phyloP scores from a whole-genome alignment of 495 filamentous ascomycete genomes.

The Cercophora samala region DNA sequence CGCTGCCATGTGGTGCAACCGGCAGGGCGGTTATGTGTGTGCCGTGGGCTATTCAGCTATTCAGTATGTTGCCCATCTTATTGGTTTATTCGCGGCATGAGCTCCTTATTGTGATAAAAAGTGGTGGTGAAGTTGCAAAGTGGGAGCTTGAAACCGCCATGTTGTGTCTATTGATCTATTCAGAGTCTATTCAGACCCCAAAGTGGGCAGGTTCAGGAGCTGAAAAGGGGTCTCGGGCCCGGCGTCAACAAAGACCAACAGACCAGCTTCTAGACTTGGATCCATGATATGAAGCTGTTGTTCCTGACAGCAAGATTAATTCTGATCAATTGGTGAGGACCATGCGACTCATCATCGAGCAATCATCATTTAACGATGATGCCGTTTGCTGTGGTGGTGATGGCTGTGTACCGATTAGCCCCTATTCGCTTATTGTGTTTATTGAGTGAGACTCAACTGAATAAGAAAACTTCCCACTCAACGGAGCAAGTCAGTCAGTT shows the following conservation, averaged over 20 bases:
- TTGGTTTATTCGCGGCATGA: conserved; percentile 13
- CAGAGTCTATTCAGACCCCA: conserved; percentile 38
- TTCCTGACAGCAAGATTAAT: background rate
- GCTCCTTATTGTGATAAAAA: background rate
- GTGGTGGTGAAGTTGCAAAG: background rate
- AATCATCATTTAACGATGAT: background rate
- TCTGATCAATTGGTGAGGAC: background rate
- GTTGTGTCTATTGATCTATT: conserved; percentile 26
- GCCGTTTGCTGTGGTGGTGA: background rate
- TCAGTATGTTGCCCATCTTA: background rate
- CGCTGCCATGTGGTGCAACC: background rate
- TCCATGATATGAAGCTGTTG: background rate
- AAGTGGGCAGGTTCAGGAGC: conserved; percentile 24
- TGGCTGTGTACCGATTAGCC: background rate
- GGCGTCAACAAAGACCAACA: conserved; percentile 19
- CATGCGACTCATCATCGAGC: background rate
- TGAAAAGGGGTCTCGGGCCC: conserved; percentile 9
- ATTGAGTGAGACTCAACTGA: background rate
- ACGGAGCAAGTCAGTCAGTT: background rate
- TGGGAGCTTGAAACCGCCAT: background rate
- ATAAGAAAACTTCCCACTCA: background rate
- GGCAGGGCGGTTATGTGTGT: background rate
- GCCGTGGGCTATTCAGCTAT: conserved; percentile 13
- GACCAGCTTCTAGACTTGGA: background rate
- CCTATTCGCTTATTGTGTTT: background rate